phyloP scores from a whole-genome alignment of 2,329 filamentous ascomycete genomes.

The Magnaporthiopsis rhizophila region DNA sequence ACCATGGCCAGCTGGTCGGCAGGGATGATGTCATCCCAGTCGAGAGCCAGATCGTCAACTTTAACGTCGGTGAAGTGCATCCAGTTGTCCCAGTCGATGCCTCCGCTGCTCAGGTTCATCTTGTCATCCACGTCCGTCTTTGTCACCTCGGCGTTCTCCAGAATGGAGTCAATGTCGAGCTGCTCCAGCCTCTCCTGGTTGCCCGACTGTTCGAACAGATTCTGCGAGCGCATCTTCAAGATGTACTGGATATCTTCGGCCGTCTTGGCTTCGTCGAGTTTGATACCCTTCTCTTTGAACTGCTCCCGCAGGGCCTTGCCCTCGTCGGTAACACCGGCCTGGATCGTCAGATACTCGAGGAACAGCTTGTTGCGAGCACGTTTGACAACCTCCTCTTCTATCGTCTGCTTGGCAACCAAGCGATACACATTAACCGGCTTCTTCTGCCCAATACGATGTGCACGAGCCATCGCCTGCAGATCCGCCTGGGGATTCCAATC shows the following conservation, averaged over 20 bases:
- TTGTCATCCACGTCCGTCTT: slow-evolving; percentile 93
- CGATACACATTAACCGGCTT: slow-evolving; percentile 94
- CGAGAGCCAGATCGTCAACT: slow-evolving; percentile 68
- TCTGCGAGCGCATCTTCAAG: slow-evolving; percentile 94
- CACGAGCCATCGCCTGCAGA: slow-evolving; percentile 95
- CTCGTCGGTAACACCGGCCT: slow-evolving; percentile 92
- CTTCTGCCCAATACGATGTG: slow-evolving; percentile 95
- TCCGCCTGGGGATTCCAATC: slow-evolving; percentile 99
- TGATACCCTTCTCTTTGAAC: slow-evolving; percentile 68
- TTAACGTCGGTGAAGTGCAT: slow-evolving; percentile 98
- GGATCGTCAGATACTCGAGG: slow-evolving; percentile 94
- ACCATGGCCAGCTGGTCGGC: slow-evolving; percentile 84
- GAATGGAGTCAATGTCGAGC: slow-evolving; percentile 92
- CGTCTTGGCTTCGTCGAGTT: slow-evolving; percentile 73
- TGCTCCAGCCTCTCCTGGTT: slow-evolving; percentile 97
- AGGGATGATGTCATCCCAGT: slow-evolving; percentile 98
- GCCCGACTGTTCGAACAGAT: slow-evolving; percentile 95
- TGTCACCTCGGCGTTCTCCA: slow-evolving; percentile 94
- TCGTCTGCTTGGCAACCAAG: slow-evolving; percentile 93
- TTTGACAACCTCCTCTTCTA: slow-evolving; percentile 95
- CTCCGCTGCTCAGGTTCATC: slow-evolving; percentile 85
- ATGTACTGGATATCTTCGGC: slow-evolving; percentile 95
- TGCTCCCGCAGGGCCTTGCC: slow-evolving; percentile 70
- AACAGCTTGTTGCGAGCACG: slow-evolving; percentile 95
- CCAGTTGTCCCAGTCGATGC: slow-evolving; percentile 80